Base-by-base conservation (phyloP, 441 rosid species). In the Dalechampia spathulata region DNA sequence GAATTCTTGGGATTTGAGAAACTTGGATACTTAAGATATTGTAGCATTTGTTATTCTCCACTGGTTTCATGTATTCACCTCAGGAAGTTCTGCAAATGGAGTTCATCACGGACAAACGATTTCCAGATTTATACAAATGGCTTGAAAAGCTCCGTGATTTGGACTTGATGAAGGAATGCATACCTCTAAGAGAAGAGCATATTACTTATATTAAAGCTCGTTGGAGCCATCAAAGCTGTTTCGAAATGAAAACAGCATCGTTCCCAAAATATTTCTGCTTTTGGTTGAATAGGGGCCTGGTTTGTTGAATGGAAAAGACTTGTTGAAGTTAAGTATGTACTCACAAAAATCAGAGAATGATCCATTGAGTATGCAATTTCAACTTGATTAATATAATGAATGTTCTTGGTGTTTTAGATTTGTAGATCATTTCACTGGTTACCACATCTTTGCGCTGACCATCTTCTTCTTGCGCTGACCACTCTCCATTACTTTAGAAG, bases 11-110 rank as follows among this genome's bases (percentile, higher is more conserved):
- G 72, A 23, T 79, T 75, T 17, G 49, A 40, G 20, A 64, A 38
- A 1, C 62, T 77, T 7, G 81, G 86, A 10, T 68, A 58, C 23
- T 55, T 77, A n/a, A 25, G 79, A 77, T 20, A 60, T 43, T 42
- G 51, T 56, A 30, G 60, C 23, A 10, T 42, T 56, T 20, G n/a
- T 19, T 37, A 25, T 43, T 27, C 40, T 14, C 5, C 19, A 43
- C 13, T 56, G 36, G 58, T 20, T 9, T 40, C 19, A n/a, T 7
- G 37, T 58, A n/a, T 14, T 1, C 14, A 36, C 11, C 52, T 3
- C 63, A 70, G 20, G 72, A 71, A 40, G 22, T 46, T 19, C 17
- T 60, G 11, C 69, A 71, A 52, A 19, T 19, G 19, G 52, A 51
- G 11, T 5, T 58, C 1, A 32, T 59, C 15, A 22, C 64, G 11